Conservation (phyloP, 2,329 filamentous ascomycete genomes). For the Ceratocystis papillata region DNA sequence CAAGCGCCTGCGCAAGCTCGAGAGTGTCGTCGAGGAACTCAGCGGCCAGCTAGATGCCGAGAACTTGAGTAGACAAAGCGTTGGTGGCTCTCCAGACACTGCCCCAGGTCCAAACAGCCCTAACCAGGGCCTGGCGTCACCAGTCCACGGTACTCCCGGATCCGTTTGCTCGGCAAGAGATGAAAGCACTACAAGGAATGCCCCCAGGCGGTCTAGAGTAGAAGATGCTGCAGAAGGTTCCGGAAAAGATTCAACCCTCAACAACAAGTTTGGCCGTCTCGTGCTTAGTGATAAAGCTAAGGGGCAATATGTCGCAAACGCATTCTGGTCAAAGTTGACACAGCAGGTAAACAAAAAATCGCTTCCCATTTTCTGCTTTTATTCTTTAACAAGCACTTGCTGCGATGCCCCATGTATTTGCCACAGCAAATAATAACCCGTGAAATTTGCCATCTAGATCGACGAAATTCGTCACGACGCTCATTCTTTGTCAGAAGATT, state of each 20-base stretch:
- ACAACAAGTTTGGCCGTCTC: constrained; percentile 24
- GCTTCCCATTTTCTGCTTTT: not conserved
- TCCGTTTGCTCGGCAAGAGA: constrained; percentile 11
- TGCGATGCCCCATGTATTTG: not conserved
- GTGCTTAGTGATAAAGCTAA: constrained; percentile 25
- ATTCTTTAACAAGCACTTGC: not conserved
- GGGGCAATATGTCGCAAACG: constrained; percentile 56
- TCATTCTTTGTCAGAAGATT: constrained; percentile 35
- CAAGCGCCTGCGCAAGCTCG: constrained; percentile 59
- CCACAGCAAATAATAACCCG: constrained; percentile 4
- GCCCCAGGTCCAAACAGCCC: constrained; percentile 13
- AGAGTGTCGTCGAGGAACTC: constrained; percentile 62
- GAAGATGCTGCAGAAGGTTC: constrained; percentile 16
- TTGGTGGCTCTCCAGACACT: constrained; percentile 19
- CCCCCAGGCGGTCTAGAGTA: not conserved
- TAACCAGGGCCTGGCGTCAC: constrained; percentile 12
- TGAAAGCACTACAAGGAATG: not conserved
- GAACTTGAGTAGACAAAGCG: constrained; percentile 27
- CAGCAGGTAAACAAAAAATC: constrained; percentile 49
- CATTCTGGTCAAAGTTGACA: constrained; percentile 64
- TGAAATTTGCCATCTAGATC: constrained; percentile 29
- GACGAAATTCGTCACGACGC: constrained; percentile 37
- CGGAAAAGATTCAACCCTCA: constrained; percentile 16
- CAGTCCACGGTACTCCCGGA: constrained; percentile 18
- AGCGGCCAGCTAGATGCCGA: constrained; percentile 54